Conservation (phyloP, 176 grass and related monocot genomes). For the Triticum urartu region DNA sequence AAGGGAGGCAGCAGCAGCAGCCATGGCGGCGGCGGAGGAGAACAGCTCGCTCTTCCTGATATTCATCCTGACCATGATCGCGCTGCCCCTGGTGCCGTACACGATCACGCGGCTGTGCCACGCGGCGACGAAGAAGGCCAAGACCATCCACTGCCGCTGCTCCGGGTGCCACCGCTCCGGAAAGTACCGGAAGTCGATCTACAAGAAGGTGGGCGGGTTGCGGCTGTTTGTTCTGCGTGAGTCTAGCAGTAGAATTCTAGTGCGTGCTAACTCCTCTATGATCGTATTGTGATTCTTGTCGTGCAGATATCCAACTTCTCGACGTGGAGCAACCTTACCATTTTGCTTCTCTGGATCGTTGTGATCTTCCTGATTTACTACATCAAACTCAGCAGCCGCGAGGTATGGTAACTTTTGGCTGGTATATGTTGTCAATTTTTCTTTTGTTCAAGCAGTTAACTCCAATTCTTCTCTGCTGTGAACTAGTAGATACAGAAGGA, state of each 20-base stretch:
- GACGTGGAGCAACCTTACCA: slow-evolving; percentile 81
- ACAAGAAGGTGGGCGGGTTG: slow-evolving; percentile 60
- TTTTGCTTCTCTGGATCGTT: slow-evolving; percentile 82
- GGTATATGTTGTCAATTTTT: not conserved
- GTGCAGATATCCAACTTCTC: slow-evolving; percentile 98
- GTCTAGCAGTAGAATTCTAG: not conserved
- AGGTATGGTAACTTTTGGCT: slow-evolving; percentile 45
- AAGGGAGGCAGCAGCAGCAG: not conserved
- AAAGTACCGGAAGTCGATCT: slow-evolving; percentile 96
- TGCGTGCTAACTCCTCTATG: not conserved
- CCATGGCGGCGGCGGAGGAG: slow-evolving; percentile 89
- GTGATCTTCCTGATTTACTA: slow-evolving; percentile 94
- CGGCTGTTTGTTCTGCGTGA: not conserved
- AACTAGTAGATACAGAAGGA: not conserved
- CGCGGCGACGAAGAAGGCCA: slow-evolving; percentile 71
- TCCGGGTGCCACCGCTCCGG: slow-evolving; percentile 75
- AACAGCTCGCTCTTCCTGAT: slow-evolving; percentile 92
- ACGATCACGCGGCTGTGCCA: slow-evolving; percentile 68
- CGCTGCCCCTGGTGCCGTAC: slow-evolving; percentile 89
- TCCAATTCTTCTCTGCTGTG: not conserved
- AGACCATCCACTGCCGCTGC: slow-evolving; percentile 87
- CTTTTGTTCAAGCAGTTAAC: not conserved
- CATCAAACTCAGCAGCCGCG: slow-evolving; percentile 83
- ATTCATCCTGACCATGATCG: slow-evolving; percentile 97
- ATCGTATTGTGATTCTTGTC: not conserved